Conservation (phyloP, 177 flowering plant species). For the Tripterygium wilfordii region DNA sequence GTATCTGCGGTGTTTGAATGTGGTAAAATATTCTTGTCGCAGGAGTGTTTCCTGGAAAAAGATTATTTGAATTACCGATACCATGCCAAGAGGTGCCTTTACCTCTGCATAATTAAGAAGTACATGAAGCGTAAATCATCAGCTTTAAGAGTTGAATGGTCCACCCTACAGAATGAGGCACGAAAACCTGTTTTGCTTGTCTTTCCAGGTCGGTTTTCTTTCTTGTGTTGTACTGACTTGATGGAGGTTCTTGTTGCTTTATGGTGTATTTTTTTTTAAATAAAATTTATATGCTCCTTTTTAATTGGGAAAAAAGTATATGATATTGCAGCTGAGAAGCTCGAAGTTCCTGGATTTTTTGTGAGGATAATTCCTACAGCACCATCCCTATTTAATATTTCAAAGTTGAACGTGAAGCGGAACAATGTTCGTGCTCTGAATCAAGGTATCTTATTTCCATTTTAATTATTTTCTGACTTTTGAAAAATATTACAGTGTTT, state of each 20-base stretch:
- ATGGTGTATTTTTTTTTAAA: not conserved
- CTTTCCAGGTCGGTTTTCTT: constrained; percentile 52
- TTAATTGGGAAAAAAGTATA: too few relatives aligned
- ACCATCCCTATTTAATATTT: constrained; percentile 43
- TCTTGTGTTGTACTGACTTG: not conserved
- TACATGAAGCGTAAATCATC: constrained; percentile 34
- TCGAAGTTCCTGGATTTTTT: constrained; percentile 42
- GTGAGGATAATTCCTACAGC: constrained; percentile 82
- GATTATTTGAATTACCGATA: constrained; percentile 86
- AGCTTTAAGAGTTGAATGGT: constrained; percentile 61
- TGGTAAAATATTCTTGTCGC: constrained; percentile 4
- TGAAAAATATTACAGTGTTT: constrained; percentile 1
- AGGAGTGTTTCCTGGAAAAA: constrained; percentile 88
- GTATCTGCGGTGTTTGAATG: not conserved
- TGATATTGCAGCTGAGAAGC: constrained; percentile 31
- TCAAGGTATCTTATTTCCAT: constrained; percentile 34
- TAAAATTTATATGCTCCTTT: not conserved
- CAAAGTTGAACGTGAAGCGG: constrained; percentile 51
- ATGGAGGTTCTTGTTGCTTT: not conserved
- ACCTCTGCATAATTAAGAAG: constrained; percentile 73
- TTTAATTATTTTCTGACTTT: not conserved
- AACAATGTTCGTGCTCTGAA: constrained; percentile 56
- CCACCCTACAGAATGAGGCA: constrained; percentile 73
- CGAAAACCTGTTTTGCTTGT: constrained; percentile 76
- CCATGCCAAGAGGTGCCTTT: constrained; percentile 88